Base-by-base conservation (phyloP, 495 filamentous ascomycete genomes). In the Podospora pseudocomata region DNA sequence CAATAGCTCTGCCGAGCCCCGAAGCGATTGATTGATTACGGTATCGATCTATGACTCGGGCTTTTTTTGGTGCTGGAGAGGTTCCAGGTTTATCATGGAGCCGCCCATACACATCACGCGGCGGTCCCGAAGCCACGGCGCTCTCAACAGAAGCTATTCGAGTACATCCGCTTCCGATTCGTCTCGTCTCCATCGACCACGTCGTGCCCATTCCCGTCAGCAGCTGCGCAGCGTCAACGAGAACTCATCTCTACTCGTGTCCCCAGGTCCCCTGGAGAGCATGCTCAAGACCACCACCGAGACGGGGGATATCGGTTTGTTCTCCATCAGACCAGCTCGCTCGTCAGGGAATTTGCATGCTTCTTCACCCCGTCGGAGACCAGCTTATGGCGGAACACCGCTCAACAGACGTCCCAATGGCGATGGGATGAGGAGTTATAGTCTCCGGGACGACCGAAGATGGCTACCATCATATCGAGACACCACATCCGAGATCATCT, bases 221-320 rank as follows among this genome's bases (percentile, higher is more conserved):
- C 78, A 80, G 4, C 77, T 81, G 15, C 75, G 77, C 53, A 77
- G 72, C 57, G 71, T 78, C 11, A 78, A 79, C 26, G 77, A 79
- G 60, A 79, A 78, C 55, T 63, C 71, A 0, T 75, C 76, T 20
- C 70, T 81, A 59, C 68, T 83, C 13, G 71, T 74, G 39, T 83
- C 81, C 0, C 82, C 79, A n/a, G 81, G 79, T 0, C 80, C 82
- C 6, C 65, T 83, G 26, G 80, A 85, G 68, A 85, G 86, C 74
- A 91, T 92, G 89, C 83, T 92, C 56, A 90, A 84, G 74, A 91
- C 85, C 9, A 88, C 84, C 0, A 91, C 89, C 0, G 90, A 91
- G 76, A 85, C 86, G 1, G 90, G 89, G 18, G 87, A 90, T 65
- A 86, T 91, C 61, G 88, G 86, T 7, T 77, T 85, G 60, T 87